A percentile compares a stretch with the other conserved stretches of the same genome.
These are phyloP conservation scores for Elsinoe necatrix DNA, from an alignment of 2,329 filamentous ascomycete genomes.

Conservation along the genomic window DNA sequence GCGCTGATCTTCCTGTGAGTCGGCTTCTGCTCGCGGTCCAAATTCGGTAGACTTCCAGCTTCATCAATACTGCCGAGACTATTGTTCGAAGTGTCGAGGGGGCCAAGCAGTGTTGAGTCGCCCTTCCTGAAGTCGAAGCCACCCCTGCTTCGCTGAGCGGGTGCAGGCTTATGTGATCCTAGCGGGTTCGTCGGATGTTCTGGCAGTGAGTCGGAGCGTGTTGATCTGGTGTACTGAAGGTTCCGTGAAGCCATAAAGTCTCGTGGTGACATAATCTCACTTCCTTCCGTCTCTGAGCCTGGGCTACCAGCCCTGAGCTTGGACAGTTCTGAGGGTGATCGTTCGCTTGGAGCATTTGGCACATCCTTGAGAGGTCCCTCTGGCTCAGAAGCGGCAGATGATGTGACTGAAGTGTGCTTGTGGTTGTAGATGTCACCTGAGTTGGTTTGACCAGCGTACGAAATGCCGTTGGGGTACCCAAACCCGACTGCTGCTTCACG, in stretches of 20 bases:
- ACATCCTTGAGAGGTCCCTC: conserved; percentile 8
- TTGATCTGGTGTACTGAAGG: conserved; percentile 1
- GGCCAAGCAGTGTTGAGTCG: conserved; percentile 4
- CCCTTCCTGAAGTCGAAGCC: neutral
- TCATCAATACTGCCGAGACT: conserved; percentile 2
- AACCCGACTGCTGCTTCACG: conserved; percentile 14
- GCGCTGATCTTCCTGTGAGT: conserved; percentile 13
- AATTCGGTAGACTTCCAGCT: neutral
- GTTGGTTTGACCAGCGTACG: neutral
- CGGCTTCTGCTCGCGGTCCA: conserved; percentile 1
- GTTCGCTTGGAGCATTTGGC: neutral
- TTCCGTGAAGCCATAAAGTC: conserved; percentile 15
- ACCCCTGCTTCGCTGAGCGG: neutral
- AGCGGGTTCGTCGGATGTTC: neutral
- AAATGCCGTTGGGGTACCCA: conserved; percentile 13
- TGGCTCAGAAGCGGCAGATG: conserved; percentile 1
- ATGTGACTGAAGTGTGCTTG: neutral
- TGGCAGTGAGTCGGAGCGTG: conserved; percentile 9
- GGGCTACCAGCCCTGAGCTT: conserved; percentile 12
- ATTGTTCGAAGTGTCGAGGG: neutral
- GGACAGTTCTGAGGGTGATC: conserved; percentile 5
- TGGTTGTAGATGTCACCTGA: conserved; percentile 1
- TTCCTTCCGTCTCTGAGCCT: conserved; percentile 10
- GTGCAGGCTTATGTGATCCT: neutral
- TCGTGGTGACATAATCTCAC: conserved; percentile 14